These are phyloP conservation scores for Narthecium ossifragum DNA, from an alignment of 106 monocot species.

Conservation along the genomic window DNA sequence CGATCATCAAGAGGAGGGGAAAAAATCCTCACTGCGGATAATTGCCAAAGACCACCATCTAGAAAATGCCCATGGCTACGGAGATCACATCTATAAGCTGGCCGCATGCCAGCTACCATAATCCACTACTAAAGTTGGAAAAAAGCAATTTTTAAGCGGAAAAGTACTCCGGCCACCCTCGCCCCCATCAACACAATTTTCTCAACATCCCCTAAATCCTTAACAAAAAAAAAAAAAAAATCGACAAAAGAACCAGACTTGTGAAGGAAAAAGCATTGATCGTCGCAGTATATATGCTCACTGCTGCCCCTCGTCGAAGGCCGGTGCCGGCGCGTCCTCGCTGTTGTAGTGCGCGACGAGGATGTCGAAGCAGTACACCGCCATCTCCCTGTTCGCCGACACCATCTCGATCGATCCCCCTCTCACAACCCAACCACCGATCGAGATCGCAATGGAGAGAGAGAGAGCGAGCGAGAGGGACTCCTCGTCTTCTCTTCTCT, in stretches of 20 bases:
- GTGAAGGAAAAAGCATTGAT: neutral
- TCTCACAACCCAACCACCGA: neutral
- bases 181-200: neutral
- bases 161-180: too few species aligned
- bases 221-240: neutral
- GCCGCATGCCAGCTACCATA: neutral
- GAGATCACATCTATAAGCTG: neutral
- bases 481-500: neutral
- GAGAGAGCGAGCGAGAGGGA: neutral
- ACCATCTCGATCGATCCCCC: slow-evolving; percentile 42
- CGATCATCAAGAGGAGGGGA: too few species aligned
- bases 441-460: neutral
- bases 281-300: slow-evolving; percentile 12
- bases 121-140: too few species aligned
- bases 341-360: slow-evolving; percentile 89
- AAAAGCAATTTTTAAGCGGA: too few species aligned
- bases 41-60: neutral
- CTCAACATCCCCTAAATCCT: neutral
- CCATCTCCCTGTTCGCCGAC: slow-evolving; percentile 88
- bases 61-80: neutral
- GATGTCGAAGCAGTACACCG: slow-evolving; percentile 91
- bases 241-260: neutral
- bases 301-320: slow-evolving; percentile 82
- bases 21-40: too few species aligned
- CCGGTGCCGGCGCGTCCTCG: slow-evolving; percentile 66